phyloP scores from a whole-genome alignment of 1,284 basidiomycete genomes.

The Ustilago shanxiensis region DNA sequence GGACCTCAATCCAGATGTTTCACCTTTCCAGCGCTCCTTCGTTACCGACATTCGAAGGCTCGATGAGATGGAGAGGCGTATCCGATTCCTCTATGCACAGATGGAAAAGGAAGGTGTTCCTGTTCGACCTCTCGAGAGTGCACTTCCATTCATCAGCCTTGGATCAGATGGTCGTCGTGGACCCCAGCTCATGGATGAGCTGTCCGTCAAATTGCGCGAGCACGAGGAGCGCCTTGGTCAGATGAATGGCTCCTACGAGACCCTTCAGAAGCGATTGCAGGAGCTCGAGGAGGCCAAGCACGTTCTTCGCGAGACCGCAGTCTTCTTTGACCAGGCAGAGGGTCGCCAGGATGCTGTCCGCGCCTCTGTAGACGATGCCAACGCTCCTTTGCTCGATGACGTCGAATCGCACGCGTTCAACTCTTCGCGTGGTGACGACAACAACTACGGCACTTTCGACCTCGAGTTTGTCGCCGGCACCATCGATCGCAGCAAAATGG shows the following conservation, averaged over 20 bases:
- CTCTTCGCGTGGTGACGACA: constrained; percentile 72
- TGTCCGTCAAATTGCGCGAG: constrained; percentile 87
- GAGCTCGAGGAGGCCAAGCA: constrained; percentile 90
- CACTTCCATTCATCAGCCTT: constrained; percentile 63
- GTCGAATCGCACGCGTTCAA: constrained; percentile 76
- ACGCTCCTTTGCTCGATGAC: constrained; percentile 87
- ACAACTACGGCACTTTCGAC: constrained; percentile 76
- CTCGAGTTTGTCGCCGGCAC: constrained; percentile 93
- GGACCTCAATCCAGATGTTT: constrained; percentile 94
- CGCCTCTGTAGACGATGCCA: constrained; percentile 84
- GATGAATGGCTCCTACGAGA: constrained; percentile 95
- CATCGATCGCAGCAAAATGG: constrained; percentile 90
- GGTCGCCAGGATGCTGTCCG: constrained; percentile 83
- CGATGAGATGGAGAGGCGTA: constrained; percentile 94
- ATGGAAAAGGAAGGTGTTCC: constrained; percentile 86
- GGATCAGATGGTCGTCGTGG: constrained; percentile 75
- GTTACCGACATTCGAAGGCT: constrained; percentile 93
- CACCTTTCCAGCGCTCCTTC: constrained; percentile 98
- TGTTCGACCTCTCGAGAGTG: constrained; percentile 73
- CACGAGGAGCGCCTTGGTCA: constrained; percentile 86
- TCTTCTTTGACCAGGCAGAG: constrained; percentile 94
- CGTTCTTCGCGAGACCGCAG: constrained; percentile 93
- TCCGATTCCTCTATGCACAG: constrained; percentile 89
- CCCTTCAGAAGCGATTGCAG: constrained; percentile 84
- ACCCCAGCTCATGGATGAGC: constrained; percentile 92